Base-by-base conservation (phyloP, 306 rosid genomes). In the Begonia fuchsioides region DNA sequence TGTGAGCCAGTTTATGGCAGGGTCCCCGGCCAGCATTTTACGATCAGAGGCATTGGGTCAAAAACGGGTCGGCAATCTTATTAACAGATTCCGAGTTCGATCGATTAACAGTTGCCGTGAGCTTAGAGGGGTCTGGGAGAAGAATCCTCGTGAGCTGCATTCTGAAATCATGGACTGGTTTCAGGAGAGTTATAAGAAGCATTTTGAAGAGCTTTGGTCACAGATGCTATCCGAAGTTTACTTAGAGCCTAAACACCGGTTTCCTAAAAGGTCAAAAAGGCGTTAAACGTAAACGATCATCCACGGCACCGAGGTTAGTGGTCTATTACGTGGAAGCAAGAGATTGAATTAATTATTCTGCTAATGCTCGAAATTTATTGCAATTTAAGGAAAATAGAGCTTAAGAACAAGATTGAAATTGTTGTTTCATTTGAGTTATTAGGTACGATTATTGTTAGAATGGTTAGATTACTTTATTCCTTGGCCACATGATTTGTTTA, bases 151-250 rank as follows among this genome's bases (percentile, higher is more conserved):
- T 52, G 97, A 74, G 50, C 45, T 88, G 41, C 65, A 57, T 62
- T 32, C 74, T 35, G 93, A 88, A 72, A 71, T 84, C 46, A 46
- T 68, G 76, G 86, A 65, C 61, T 84, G 93, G 93, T 84, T 88
- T 81, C 88, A 81, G 58, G 70, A 72, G 43, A 65, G 74, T 62
- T 88, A 70, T 63, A 78, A 51, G 57, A 62, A 52, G 46, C 67
- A 70, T 41, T 78, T 76, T 16, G 59, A 67, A 44, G 48, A 50
- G 32, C 64, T 78, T 51, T 88, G 97, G 95, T 63, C 74, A 47
- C 67, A 70, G 51, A 88, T 88, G 90, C 86, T 56, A 3, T 39
- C 20, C 9, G 93, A 88, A 59, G 75, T 71, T 51, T 48, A 63
- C 49, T 55, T 58, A 50, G 86, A 74, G 53, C 71, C 75, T 17